Evolutionary conservation across 805 yeast genomes (phyloP), one percentile per base, ranked within the genome.

Genomic region (Suhomyces sp.): DNA sequence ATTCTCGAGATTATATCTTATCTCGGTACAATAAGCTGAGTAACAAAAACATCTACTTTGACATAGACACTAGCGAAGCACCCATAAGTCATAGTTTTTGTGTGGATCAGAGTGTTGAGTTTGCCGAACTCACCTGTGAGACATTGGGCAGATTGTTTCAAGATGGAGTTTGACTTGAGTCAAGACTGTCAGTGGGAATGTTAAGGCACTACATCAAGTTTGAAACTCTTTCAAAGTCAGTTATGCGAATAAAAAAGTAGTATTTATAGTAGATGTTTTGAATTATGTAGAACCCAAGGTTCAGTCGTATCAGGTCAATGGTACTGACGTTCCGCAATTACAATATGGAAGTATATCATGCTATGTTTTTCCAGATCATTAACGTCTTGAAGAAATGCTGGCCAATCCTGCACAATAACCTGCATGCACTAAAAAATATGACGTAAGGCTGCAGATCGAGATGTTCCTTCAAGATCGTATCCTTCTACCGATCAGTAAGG

Each of bases 31-130:
- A 69, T 21, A 62, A 64, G 35, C 53, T 35, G 35, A 57, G 60
- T 17, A 66, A 68, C 35, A 63, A 69, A 1, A 53, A 57, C 6
- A 63, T 77, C 22, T 59, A 59, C 13, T 66, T 75, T 48, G 68
- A 61, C 44, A 49, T 69, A 6, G 72, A 73, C 8, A 67, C 67
- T 7, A 60, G 69, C 17, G 69, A 71, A 51, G 56, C 49, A 5
- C 73, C 70, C 1, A 76, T 83, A 31, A 70, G 76, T 7, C 90
- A 85, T 61, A 77, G 86, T 39, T 85, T 85, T 63, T 85, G 89
- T 60, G 75, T 85, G 10, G 69, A 74, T 44, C 82, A 82, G 54
- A 81, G 83, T 60, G 73, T 69, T 43, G 76, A 72, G 61, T 77
- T 83, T 59, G 80, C 85, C 10, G 61, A 67, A 20, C 67, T 77